Evolutionary conservation across 2,329 filamentous ascomycete species (phyloP).

Genomic region (Alternaria hordeiaustralica): DNA sequence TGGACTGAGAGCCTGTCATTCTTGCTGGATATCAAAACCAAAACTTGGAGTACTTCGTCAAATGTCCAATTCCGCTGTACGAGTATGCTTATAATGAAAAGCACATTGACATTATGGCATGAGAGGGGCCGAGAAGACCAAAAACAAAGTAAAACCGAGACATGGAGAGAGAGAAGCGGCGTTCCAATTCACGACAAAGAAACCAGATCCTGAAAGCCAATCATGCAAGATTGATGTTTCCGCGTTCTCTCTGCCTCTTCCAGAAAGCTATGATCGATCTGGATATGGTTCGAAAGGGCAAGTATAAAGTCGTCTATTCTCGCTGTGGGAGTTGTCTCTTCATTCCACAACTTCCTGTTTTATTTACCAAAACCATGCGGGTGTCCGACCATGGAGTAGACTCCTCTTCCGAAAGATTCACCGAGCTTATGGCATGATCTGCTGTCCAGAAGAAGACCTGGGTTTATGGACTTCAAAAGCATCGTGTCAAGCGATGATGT

Average conservation of each 20-base stretch:
- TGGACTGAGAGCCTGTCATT: not conserved
- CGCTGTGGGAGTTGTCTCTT: not conserved
- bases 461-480: not conserved
- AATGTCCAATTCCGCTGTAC: not conserved
- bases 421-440: not conserved
- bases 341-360: not conserved
- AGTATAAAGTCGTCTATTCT: not conserved
- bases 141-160: no score
- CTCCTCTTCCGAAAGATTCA: no score
- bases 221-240: no score
- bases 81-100: not conserved
- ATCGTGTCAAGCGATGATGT: no score
- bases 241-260: not conserved
- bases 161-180: no score
- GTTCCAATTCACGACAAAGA: no score
- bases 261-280: no score
- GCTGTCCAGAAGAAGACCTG: not conserved
- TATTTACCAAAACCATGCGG: not conserved
- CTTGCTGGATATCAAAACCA: accelerated
- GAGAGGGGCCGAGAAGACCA: not conserved
- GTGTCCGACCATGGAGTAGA: no score
- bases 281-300: no score
- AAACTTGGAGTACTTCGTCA: no score
- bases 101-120: not conserved
- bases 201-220: no score